phyloP scores from a whole-genome alignment of 192 early-diverging fungal genomes.

The Gonapodya sp. region DNA sequence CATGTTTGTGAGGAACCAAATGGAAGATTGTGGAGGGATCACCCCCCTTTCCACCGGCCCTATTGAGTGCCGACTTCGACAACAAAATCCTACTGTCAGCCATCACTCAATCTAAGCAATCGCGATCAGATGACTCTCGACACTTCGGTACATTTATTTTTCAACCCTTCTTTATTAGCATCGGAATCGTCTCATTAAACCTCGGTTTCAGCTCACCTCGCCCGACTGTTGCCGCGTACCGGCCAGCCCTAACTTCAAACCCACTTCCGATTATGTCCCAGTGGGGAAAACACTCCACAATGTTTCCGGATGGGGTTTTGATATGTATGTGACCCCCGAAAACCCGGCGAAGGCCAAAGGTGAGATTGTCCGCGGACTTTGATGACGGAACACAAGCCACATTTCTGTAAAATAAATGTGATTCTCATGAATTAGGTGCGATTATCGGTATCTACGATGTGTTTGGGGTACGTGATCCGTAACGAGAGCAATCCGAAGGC shows the following conservation, averaged over 20 bases:
- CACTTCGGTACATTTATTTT: not conserved
- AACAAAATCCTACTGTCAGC: no score
- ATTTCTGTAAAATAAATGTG: no score
- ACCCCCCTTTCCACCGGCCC: no score
- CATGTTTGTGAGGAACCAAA: no score
- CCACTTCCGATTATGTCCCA: not conserved
- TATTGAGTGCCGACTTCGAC: no score
- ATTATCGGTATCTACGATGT: not conserved
- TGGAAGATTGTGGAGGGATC: no score
- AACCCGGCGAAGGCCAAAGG: not conserved
- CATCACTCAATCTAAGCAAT: no score
- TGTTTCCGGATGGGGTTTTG: not conserved
- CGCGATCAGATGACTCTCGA: no score
- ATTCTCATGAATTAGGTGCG: no score
- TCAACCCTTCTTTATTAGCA: not conserved
- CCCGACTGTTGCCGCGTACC: not conserved
- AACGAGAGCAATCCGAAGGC: no score
- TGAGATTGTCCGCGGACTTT: not conserved
- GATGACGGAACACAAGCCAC: not conserved
- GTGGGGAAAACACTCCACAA: not conserved
- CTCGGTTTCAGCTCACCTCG: not conserved
- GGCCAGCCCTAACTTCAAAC: not conserved
- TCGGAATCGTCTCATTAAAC: not conserved
- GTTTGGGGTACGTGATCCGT: not conserved
- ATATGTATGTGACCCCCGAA: not conserved